Percentiles rank a stretch among this genome's conserved stretches.
Conservation (phyloP, 148 eudicot species). For the Fagopyrum esculentum region DNA sequence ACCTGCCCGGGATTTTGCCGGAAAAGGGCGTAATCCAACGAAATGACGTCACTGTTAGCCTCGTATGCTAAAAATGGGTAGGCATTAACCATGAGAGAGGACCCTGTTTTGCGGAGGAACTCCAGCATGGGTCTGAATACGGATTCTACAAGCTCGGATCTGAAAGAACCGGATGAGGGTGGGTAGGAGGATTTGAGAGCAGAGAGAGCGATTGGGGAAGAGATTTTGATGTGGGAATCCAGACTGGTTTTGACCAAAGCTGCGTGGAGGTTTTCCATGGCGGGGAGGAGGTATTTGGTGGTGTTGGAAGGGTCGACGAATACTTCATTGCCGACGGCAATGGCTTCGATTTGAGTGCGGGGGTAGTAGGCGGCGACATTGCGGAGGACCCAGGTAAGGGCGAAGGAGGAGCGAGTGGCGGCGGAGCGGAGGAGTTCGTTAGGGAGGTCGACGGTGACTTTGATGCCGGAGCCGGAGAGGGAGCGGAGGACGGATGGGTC, state of each 20-base stretch:
- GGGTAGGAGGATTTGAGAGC: slow-evolving; percentile 78
- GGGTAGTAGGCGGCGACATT: slow-evolving; percentile 63
- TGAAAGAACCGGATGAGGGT: slow-evolving; percentile 62
- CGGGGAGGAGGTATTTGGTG: slow-evolving; percentile 52
- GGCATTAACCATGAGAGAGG: slow-evolving; percentile 74
- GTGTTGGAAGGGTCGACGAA: slow-evolving; percentile 68
- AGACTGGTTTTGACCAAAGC: slow-evolving; percentile 42
- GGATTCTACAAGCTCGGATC: slow-evolving; percentile 45
- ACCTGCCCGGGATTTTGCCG: slow-evolving; percentile 64
- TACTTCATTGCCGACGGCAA: slow-evolving; percentile 88
- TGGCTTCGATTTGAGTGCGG: slow-evolving; percentile 55
- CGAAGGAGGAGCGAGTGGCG: slow-evolving; percentile 41
- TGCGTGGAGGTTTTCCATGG: slow-evolving; percentile 57
- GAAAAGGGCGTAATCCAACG: slow-evolving; percentile 74
- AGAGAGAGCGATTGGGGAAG: slow-evolving; percentile 71
- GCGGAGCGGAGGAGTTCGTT: slow-evolving; percentile 63
- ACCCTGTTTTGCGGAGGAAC: slow-evolving; percentile 46
- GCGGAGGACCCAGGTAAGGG: slow-evolving; percentile 50
- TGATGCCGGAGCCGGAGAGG: slow-evolving; percentile 43
- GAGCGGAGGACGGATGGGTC: slow-evolving; percentile 74
- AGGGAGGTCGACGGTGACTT: slow-evolving; percentile 68
- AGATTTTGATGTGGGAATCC: slow-evolving; percentile 42
- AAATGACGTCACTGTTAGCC: slow-evolving; percentile 63
- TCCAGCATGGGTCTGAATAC: slow-evolving; percentile 65
- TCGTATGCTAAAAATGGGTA: slow-evolving; percentile 92